Percentiles rank a stretch among this genome's conserved stretches.
phyloP scores from a whole-genome alignment of 1,284 basidiomycete species.

The Irpex rosettiformis region DNA sequence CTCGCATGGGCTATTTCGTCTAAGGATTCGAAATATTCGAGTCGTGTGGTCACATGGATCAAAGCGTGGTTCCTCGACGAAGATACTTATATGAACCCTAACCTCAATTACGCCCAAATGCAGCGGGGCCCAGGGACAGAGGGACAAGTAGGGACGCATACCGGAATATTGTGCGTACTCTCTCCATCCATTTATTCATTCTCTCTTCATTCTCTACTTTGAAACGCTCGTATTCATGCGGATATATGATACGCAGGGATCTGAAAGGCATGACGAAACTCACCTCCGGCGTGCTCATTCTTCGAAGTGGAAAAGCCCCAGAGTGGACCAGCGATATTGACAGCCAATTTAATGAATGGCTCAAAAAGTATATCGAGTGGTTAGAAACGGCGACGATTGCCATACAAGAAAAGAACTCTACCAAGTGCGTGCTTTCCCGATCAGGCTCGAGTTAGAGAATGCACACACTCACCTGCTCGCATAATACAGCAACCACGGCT shows the following conservation, averaged over 20 bases:
- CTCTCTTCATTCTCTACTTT: neutral
- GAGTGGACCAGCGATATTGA: constrained; percentile 54
- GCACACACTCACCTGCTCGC: neutral
- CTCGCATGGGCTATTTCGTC: constrained; percentile 47
- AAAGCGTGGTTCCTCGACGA: constrained; percentile 57
- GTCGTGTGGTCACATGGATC: constrained; percentile 37
- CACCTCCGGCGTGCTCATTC: constrained; percentile 48
- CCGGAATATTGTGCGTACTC: constrained; percentile 46
- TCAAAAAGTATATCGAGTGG: constrained; percentile 48
- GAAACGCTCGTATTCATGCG: too few species aligned
- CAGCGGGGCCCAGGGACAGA: constrained; percentile 50
- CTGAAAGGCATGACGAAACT: constrained; percentile 58
- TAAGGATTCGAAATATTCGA: constrained; percentile 21
- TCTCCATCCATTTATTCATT: constrained; percentile 5
- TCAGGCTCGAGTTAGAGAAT: too few species aligned
- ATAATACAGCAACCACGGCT: constrained; percentile 33
- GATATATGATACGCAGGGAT: constrained; percentile 28
- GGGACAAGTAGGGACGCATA: constrained; percentile 46
- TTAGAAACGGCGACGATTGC: constrained; percentile 43
- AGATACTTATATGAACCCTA: constrained; percentile 60
- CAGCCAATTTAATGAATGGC: constrained; percentile 41
- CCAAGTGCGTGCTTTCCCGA: constrained; percentile 39
- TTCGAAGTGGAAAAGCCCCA: constrained; percentile 41
- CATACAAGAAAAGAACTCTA: constrained; percentile 33
- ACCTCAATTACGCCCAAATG: constrained; percentile 64